These are phyloP conservation scores for Pholiota molesta DNA, from an alignment of 768 basidiomycete species.

Conservation along the genomic window DNA sequence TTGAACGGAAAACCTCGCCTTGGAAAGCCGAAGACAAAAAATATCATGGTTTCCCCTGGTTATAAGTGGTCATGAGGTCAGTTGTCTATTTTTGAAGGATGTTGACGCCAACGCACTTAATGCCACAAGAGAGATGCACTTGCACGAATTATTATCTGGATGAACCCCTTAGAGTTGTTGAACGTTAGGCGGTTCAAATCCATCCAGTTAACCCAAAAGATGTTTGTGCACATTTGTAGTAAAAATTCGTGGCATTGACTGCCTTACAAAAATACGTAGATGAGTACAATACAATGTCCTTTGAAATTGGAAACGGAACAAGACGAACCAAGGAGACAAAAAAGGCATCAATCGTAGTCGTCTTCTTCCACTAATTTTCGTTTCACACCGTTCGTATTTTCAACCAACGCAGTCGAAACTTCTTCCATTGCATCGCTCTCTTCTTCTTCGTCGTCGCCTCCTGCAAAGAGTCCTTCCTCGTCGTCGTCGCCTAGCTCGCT, in stretches of 20 bases:
- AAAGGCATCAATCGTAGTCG: slow-evolving; percentile 61
- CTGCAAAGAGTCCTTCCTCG: slow-evolving; percentile 77
- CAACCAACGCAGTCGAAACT: slow-evolving; percentile 54
- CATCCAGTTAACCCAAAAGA: not conserved
- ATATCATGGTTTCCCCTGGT: not conserved
- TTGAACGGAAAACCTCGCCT: not conserved
- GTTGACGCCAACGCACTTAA: not conserved
- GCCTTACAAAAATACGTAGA: slow-evolving; percentile 11
- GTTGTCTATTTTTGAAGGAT: not conserved
- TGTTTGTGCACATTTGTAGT: not conserved
- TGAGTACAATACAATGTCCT: slow-evolving; percentile 20
- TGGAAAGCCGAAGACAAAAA: not conserved
- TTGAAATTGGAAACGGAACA: slow-evolving; percentile 4
- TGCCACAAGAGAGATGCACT: not conserved
- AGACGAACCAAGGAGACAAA: slow-evolving; percentile 6
- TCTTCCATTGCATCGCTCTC: slow-evolving; percentile 88
- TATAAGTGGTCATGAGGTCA: not conserved
- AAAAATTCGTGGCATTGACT: not conserved
- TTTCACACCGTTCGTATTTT: slow-evolving; percentile 65
- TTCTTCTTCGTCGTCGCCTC: slow-evolving; percentile 73
- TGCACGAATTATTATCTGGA: not conserved
- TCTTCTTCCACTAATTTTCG: slow-evolving; percentile 86
- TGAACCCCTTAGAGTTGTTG: too few species aligned
- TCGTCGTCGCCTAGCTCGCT: slow-evolving; percentile 77
- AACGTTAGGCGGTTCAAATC: too few species aligned